Conservation (phyloP, 352 stramenopile species). For the Pythium guiyangense region DNA sequence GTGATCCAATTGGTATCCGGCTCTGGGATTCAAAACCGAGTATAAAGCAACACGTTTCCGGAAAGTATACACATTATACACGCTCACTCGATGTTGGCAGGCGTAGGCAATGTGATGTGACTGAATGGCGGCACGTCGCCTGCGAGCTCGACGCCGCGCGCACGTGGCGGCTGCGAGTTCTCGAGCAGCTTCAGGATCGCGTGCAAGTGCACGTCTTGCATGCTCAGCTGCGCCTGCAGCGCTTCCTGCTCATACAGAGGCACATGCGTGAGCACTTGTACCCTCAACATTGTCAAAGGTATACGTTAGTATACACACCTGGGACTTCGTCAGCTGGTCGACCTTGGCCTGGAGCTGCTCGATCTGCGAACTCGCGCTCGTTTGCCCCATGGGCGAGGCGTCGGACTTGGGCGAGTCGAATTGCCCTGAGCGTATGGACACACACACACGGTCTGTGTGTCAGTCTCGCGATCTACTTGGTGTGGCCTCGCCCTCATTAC, state of each 20-base stretch:
- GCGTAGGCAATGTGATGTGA: slow-evolving; percentile 23
- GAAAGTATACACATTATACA: too few relatives aligned
- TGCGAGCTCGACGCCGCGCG: slow-evolving; percentile 8
- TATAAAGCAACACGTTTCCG: too few relatives aligned
- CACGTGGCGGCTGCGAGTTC: slow-evolving; percentile 12
- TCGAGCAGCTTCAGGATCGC: slow-evolving; percentile 46
- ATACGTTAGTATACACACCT: slow-evolving; percentile 25
- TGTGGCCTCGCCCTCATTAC: background rate
- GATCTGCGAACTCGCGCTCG: slow-evolving; percentile 16
- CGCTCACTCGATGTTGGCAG: background rate
- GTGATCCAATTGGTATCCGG: background rate
- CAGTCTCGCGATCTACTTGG: background rate
- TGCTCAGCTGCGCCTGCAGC: slow-evolving; percentile 46
- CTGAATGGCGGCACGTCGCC: slow-evolving; percentile 41
- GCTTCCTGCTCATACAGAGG: slow-evolving; percentile 23
- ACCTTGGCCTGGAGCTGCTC: slow-evolving; percentile 47
- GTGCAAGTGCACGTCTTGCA: slow-evolving; percentile 54
- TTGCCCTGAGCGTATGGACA: slow-evolving; percentile 10
- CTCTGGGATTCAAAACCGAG: background rate
- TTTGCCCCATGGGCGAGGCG: slow-evolving; percentile 22
- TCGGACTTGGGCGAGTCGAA: slow-evolving; percentile 28
- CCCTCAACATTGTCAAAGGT: too few relatives aligned
- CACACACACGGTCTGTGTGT: slow-evolving; percentile 1
- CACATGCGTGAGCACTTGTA: background rate
- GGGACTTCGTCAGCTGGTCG: slow-evolving; percentile 41